A percentile compares a stretch with the other conserved stretches of the same genome.
Conservation (phyloP, 805 yeast genomes). For the Cyberlindnera suaveolens region DNA sequence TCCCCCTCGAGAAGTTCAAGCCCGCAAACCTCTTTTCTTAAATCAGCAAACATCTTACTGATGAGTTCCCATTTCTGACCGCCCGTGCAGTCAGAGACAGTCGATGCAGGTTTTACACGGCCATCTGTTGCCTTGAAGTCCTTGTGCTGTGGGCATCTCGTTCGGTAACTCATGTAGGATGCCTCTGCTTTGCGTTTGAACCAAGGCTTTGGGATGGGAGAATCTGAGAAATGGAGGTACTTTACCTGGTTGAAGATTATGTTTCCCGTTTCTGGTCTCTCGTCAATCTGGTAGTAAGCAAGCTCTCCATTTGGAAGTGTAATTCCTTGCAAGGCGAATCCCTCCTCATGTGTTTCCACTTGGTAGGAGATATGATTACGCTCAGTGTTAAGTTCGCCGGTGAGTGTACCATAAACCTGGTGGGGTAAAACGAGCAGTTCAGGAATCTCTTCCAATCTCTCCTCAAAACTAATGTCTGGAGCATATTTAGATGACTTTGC, state of each 20-base stretch:
- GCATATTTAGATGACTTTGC: not conserved
- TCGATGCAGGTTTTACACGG: constrained; percentile 6
- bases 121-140: constrained; percentile 9
- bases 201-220: constrained; percentile 69
- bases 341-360: constrained; percentile 39
- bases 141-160: constrained; percentile 13
- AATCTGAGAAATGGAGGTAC: constrained; percentile 58
- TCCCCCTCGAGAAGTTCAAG: constrained; percentile 11
- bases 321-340: constrained; percentile 21
- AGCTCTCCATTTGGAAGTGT: constrained; percentile 9
- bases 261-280: constrained; percentile 12
- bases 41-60: constrained; percentile 9
- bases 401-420: constrained; percentile 41
- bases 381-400: constrained; percentile 39
- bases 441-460: constrained; percentile 13
- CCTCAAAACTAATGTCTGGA: constrained; percentile 4
- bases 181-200: constrained; percentile 8
- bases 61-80: constrained; percentile 19
- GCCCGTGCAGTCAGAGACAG: constrained; percentile 16
- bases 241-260: constrained; percentile 28
- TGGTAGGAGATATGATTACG: constrained; percentile 34
- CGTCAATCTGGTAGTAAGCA: constrained; percentile 15
- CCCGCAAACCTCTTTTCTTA: constrained; percentile 20
- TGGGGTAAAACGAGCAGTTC: constrained; percentile 42
- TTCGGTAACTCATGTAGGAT: constrained; percentile 12